Evolutionary conservation across 192 early-diverging fungal species (phyloP).

Genomic region (Endogone sp.): DNA sequence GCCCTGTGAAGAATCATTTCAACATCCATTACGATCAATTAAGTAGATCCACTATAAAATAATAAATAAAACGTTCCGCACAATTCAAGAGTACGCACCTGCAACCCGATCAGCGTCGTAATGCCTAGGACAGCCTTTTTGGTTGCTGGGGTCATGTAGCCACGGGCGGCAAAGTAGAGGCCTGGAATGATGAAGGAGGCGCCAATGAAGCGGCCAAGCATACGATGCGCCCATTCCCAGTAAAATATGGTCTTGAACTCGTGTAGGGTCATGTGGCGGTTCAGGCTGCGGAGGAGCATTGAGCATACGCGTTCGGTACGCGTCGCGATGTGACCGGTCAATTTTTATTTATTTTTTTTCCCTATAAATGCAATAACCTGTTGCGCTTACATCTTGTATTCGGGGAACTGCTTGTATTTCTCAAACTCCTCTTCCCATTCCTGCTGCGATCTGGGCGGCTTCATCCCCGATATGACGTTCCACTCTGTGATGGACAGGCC

Average conservation of each 20-base stretch:
- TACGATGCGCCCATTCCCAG: conserved; percentile 98
- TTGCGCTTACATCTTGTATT: conserved; percentile 82
- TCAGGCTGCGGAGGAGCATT: conserved; percentile 50
- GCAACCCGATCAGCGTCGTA: conserved; percentile 65
- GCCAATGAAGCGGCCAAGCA: conserved; percentile 91
- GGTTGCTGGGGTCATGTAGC: conserved; percentile 70
- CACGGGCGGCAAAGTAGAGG: conserved; percentile 77
- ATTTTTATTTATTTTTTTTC: neutral
- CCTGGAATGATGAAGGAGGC: conserved; percentile 82
- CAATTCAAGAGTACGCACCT: conserved; percentile 33
- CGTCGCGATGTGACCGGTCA: too few species aligned
- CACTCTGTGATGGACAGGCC: conserved; percentile 97
- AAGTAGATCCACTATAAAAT: conserved; percentile 1
- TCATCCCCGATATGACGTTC: conserved; percentile 93
- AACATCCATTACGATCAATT: conserved; percentile 2
- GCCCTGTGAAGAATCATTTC: too few species aligned
- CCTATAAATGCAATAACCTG: neutral
- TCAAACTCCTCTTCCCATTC: conserved; percentile 95
- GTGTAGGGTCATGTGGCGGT: conserved; percentile 80
- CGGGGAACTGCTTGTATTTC: conserved; percentile 98
- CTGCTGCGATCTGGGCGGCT: conserved; percentile 75
- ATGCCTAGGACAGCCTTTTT: conserved; percentile 56
- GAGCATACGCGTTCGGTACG: too few species aligned
- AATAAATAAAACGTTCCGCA: neutral
- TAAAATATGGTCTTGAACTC: conserved; percentile 98